These are phyloP conservation scores for Russula compacta DNA, from an alignment of 768 basidiomycete genomes.

Conservation along the genomic window DNA sequence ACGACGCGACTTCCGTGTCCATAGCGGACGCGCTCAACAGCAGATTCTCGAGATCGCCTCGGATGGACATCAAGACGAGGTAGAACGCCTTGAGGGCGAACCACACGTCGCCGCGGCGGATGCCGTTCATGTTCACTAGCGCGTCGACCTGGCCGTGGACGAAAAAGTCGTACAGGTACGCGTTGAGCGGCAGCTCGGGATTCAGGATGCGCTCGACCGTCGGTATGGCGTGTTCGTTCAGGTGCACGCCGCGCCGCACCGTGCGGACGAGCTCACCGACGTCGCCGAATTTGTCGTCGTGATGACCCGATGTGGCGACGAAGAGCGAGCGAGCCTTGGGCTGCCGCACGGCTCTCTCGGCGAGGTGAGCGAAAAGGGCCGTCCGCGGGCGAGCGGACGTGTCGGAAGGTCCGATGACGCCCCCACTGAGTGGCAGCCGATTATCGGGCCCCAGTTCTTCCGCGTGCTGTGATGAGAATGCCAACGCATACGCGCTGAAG, in stretches of 20 bases:
- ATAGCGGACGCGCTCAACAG: conserved; percentile 25
- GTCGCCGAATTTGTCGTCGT: conserved; percentile 43
- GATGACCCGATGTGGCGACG: conserved; percentile 61
- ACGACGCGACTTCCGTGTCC: background rate
- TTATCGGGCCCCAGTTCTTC: conserved; percentile 35
- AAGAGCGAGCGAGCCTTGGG: conserved; percentile 48
- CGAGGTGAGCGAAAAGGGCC: conserved; percentile 33
- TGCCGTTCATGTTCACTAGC: conserved; percentile 44
- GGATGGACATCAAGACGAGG: conserved; percentile 41
- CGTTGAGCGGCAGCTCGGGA: conserved; percentile 20
- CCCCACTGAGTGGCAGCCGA: conserved; percentile 41
- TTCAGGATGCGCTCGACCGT: conserved; percentile 34
- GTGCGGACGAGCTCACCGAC: conserved; percentile 46
- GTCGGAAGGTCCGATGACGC: conserved; percentile 20
- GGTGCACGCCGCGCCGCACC: conserved; percentile 41
- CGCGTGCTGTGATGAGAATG: conserved; percentile 36
- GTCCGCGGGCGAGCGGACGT: background rate
- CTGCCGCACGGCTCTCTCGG: conserved; percentile 27
- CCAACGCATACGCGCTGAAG: conserved; percentile 47
- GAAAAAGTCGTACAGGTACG: conserved; percentile 59
- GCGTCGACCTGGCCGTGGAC: conserved; percentile 49
- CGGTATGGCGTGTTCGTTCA: conserved; percentile 55
- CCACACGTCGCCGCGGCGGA: conserved; percentile 58
- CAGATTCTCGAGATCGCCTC: conserved; percentile 41
- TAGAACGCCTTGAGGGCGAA: conserved; percentile 51